These are phyloP conservation scores for Pythium periplocum DNA, from an alignment of 352 stramenopile genomes.

Conservation along the genomic window DNA sequence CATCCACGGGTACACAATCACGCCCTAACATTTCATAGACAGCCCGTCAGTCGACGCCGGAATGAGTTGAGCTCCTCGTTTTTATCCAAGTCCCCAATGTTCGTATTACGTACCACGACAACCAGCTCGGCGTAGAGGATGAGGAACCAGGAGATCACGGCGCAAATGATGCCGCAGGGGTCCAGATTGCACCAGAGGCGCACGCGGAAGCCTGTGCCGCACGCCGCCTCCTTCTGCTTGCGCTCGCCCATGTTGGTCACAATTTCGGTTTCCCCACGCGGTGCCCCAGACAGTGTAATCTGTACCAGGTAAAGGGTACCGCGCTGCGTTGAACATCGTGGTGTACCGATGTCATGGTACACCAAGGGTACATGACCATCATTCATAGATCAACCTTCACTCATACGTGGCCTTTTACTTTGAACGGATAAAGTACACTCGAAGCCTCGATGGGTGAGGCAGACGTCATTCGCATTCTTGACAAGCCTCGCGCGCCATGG, in stretches of 20 bases:
- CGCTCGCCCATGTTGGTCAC: constrained; percentile 12
- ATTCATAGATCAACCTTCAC: too few species aligned
- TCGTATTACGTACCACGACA: constrained; percentile 56
- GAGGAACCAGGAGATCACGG: constrained; percentile 87
- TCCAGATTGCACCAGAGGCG: constrained; percentile 90
- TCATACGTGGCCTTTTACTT: too few species aligned
- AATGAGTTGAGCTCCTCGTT: too few species aligned
- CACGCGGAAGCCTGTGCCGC: constrained; percentile 76
- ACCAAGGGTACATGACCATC: too few species aligned
- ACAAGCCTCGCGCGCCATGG: constrained; percentile 1
- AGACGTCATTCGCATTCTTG: constrained; percentile 1
- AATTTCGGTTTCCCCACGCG: too few species aligned
- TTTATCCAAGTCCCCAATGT: too few species aligned
- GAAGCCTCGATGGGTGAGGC: neutral
- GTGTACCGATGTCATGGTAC: too few species aligned
- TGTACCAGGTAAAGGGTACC: too few species aligned
- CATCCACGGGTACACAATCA: constrained; percentile 90
- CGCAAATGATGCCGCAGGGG: constrained; percentile 88
- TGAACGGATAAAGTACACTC: too few species aligned
- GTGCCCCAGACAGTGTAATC: too few species aligned
- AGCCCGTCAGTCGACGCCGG: too few species aligned
- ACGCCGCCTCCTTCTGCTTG: constrained; percentile 41
- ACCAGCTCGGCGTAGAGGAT: constrained; percentile 89
- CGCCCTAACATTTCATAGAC: constrained; percentile 31
- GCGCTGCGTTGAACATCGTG: too few species aligned